A percentile compares a stretch with the other conserved stretches of the same genome.
phyloP scores from a whole-genome alignment of 306 rosid species.

The Cucurbita moschata region DNA sequence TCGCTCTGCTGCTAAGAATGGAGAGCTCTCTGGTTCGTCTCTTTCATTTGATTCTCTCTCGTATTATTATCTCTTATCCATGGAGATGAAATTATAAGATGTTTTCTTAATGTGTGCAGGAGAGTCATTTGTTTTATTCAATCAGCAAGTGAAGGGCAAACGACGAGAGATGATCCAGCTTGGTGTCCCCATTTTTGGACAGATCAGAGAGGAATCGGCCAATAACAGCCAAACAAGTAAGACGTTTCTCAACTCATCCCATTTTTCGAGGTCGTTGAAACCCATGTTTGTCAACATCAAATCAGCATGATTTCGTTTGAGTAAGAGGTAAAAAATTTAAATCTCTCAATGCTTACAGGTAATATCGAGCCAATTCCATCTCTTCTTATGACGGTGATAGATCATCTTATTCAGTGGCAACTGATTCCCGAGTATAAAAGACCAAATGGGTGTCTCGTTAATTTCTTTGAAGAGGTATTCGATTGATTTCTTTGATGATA shows the following conservation, averaged over 20 bases:
- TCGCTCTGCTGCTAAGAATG: slow-evolving; percentile 72
- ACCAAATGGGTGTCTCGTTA: slow-evolving; percentile 88
- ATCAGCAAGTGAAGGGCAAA: slow-evolving; percentile 79
- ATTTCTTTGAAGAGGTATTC: slow-evolving; percentile 85
- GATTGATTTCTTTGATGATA: background rate
- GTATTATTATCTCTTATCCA: background rate
- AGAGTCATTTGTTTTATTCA: slow-evolving; percentile 78
- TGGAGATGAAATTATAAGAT: background rate
- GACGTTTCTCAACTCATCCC: background rate
- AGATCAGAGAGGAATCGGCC: slow-evolving; percentile 51
- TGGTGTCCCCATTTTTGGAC: slow-evolving; percentile 87
- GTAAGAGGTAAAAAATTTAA: no score
- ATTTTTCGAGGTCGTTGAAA: background rate
- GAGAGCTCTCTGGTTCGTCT: slow-evolving; percentile 66
- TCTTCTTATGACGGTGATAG: slow-evolving; percentile 62
- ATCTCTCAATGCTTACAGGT: slow-evolving; percentile 24
- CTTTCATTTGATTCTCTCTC: background rate
- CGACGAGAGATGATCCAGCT: slow-evolving; percentile 87
- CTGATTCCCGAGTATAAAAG: slow-evolving; percentile 90
- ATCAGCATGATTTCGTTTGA: no score
- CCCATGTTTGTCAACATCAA: background rate
- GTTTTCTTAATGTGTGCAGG: slow-evolving; percentile 28
- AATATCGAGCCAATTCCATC: slow-evolving; percentile 80
- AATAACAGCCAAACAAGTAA: slow-evolving; percentile 29
- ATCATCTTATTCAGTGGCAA: slow-evolving; percentile 86